These are phyloP conservation scores for Penicillium fuscoglaucum DNA, from an alignment of 2,329 filamentous ascomycete species.

Conservation along the genomic window DNA sequence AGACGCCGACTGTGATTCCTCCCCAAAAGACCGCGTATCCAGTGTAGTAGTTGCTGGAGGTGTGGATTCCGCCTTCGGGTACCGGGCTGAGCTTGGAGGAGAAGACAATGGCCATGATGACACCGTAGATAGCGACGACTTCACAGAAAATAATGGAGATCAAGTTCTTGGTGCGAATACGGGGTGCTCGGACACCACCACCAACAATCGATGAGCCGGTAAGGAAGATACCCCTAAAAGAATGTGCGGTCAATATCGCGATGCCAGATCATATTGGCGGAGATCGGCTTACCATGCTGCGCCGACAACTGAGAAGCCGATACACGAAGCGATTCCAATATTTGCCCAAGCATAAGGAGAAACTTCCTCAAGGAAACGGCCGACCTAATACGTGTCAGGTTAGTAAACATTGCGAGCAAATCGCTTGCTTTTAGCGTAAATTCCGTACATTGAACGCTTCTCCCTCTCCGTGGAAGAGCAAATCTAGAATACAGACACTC, in stretches of 20 bases:
- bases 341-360: conserved; percentile 94
- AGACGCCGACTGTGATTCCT: conserved; percentile 88
- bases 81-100: conserved; percentile 78
- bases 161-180: conserved; percentile 98
- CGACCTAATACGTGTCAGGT: conserved; percentile 60
- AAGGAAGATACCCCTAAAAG: conserved; percentile 91
- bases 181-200: conserved; percentile 91
- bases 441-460: conserved; percentile 85
- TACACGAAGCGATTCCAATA: conserved; percentile 88
- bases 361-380: conserved; percentile 88
- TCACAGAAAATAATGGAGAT: conserved; percentile 99
- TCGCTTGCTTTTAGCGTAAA: background rate
- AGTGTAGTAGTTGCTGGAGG: conserved; percentile 82
- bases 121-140: conserved; percentile 98
- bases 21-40: conserved; percentile 96
- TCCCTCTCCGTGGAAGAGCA: conserved; percentile 96
- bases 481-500: conserved; percentile 61
- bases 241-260: conserved; percentile 8
- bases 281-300: conserved; percentile 77
- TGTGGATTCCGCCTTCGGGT: conserved; percentile 64
- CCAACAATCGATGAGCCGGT: conserved; percentile 97
- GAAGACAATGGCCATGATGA: conserved; percentile 99
- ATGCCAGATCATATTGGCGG: background rate
- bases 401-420: conserved; percentile 5
- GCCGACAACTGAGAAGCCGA: conserved; percentile 92